Conservation (phyloP, 106 monocot genomes). For the Dioscorea dumetorum region DNA sequence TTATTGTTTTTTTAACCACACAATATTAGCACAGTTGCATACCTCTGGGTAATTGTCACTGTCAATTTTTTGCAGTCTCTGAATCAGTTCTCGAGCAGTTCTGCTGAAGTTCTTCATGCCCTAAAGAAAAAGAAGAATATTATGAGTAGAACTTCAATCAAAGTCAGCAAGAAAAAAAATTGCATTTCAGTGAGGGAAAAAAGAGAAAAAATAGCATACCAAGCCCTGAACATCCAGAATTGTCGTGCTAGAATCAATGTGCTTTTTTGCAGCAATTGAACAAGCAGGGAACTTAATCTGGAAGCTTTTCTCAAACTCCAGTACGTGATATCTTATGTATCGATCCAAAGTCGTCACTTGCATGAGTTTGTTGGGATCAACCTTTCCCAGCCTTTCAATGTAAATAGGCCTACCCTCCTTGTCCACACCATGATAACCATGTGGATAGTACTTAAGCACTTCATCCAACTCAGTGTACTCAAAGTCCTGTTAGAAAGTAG, state of each 20-base stretch:
- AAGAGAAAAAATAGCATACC: constrained; percentile 24
- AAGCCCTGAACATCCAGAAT: constrained; percentile 84
- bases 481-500: constrained; percentile 36
- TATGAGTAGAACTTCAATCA: not conserved
- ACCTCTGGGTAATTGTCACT: constrained; percentile 69
- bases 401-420: constrained; percentile 67
- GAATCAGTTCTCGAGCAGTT: constrained; percentile 51
- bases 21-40: not conserved
- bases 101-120: constrained; percentile 58
- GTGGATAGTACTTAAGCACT: constrained; percentile 60
- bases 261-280: constrained; percentile 71
- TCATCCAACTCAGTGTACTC: constrained; percentile 39
- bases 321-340: constrained; percentile 55
- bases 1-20: not conserved
- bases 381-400: constrained; percentile 64
- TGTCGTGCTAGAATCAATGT: constrained; percentile 78
- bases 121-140: constrained; percentile 13
- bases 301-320: constrained; percentile 60
- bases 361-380: constrained; percentile 64
- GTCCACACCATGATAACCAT: constrained; percentile 74
- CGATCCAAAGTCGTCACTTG: constrained; percentile 66
- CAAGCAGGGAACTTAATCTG: constrained; percentile 69
- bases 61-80: constrained; percentile 58
- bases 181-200: no score
- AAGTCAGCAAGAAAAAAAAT: not conserved